A percentile compares a stretch with the other conserved stretches of the same genome.
These are phyloP conservation scores for Seiridium unicorne DNA, from an alignment of 2,329 filamentous ascomycete genomes.

Conservation along the genomic window DNA sequence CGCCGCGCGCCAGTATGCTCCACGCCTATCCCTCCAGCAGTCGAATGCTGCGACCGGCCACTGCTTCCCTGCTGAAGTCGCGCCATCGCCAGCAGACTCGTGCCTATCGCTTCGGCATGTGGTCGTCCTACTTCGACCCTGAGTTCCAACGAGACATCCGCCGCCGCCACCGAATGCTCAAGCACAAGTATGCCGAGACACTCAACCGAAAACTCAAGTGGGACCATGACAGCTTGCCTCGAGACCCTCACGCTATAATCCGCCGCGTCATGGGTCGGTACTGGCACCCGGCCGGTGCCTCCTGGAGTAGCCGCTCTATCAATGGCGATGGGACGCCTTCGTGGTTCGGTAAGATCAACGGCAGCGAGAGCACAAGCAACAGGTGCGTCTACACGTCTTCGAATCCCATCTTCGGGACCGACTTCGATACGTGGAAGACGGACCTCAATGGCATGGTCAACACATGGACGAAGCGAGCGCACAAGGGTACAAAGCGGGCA, in stretches of 20 bases:
- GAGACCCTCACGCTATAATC: conserved; percentile 33
- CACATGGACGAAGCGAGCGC: conserved; percentile 10
- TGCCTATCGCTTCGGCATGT: conserved; percentile 47
- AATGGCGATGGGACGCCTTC: not conserved
- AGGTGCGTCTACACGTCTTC: conserved; percentile 13
- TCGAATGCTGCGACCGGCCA: conserved; percentile 14
- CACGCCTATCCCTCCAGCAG: conserved; percentile 14
- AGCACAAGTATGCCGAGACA: conserved; percentile 45
- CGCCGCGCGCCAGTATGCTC: conserved; percentile 24
- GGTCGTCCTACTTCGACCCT: conserved; percentile 41
- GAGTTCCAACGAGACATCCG: conserved; percentile 40
- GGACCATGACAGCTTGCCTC: conserved; percentile 37
- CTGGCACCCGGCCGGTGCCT: conserved; percentile 29
- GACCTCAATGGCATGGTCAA: conserved; percentile 14
- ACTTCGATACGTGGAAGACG: conserved; percentile 13
- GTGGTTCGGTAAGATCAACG: not conserved
- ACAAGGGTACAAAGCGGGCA: conserved; percentile 1
- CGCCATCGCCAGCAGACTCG: conserved; percentile 39
- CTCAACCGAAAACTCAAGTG: conserved; percentile 43
- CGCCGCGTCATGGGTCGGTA: conserved; percentile 42
- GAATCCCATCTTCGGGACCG: conserved; percentile 4
- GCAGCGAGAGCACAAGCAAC: conserved; percentile 29
- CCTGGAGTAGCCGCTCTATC: conserved; percentile 13
- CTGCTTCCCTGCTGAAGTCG: conserved; percentile 15
- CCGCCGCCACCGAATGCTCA: conserved; percentile 40